Evolutionary conservation across 441 rosid genomes (phyloP).

Genomic region (Corymbia citriodora): DNA sequence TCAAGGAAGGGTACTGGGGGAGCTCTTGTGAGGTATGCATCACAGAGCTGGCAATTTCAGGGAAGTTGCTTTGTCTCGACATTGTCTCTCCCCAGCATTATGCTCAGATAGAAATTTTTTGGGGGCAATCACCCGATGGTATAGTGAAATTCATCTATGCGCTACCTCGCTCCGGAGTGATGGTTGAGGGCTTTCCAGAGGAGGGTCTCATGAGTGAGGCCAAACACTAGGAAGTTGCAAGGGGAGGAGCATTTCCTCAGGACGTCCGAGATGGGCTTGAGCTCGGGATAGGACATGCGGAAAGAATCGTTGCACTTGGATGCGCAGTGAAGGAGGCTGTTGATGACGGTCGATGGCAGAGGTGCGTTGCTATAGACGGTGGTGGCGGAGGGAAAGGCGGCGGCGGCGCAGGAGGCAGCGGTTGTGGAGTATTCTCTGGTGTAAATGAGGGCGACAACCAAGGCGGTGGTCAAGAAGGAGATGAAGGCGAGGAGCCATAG

Average conservation of each 20-base stretch:
- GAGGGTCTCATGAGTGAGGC: conserved; percentile 79
- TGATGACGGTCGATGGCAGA: conserved; percentile 51
- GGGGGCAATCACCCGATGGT: neutral
- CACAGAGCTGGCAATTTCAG: neutral
- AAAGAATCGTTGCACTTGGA: conserved; percentile 69
- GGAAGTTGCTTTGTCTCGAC: neutral
- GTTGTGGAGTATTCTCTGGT: no score
- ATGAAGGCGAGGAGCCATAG: conserved; percentile 78
- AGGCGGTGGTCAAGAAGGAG: conserved; percentile 28
- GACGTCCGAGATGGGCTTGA: conserved; percentile 74
- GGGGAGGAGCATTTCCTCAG: conserved; percentile 80
- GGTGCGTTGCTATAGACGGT: conserved; percentile 6
- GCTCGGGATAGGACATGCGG: conserved; percentile 64
- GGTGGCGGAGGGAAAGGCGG: no score
- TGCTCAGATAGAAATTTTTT: neutral
- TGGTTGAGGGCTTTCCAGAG: conserved; percentile 85
- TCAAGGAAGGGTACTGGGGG: conserved; percentile 55
- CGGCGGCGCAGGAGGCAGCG: no score
- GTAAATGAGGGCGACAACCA: no score
- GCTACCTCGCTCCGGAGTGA: neutral
- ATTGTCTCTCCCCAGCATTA: neutral
- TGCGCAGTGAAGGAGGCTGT: conserved; percentile 66
- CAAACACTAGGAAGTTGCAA: conserved; percentile 75
- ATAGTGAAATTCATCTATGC: neutral
- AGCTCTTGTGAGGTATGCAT: conserved; percentile 70